These are phyloP conservation scores for Didymella arachidicola DNA, from an alignment of 2,329 filamentous ascomycete genomes.

Conservation along the genomic window DNA sequence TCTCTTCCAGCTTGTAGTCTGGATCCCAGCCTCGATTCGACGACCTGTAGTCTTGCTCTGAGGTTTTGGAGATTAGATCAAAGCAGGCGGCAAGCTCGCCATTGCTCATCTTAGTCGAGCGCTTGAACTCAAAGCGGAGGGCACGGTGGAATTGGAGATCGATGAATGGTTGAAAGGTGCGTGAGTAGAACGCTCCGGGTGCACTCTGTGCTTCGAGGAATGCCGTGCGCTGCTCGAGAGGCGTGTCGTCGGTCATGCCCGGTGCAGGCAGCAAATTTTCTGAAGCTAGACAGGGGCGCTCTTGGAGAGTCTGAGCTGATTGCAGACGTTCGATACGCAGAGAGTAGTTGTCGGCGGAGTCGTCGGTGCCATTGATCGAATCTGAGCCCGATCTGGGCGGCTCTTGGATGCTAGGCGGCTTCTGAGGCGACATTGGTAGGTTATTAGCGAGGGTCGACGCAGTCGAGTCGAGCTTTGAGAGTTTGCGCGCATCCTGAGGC, in stretches of 20 bases:
- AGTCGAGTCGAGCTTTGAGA: conserved; percentile 10
- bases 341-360: conserved; percentile 1
- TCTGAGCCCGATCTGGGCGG: not conserved
- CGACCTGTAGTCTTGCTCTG: conserved; percentile 67
- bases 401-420: not conserved
- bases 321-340: not conserved
- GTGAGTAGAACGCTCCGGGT: conserved; percentile 1
- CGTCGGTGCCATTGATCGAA: not conserved
- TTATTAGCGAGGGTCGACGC: conserved; percentile 4
- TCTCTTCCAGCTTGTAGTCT: conserved; percentile 68
- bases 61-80: conserved; percentile 68
- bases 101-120: conserved; percentile 40
- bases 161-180: conserved; percentile 7
- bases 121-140: conserved; percentile 33
- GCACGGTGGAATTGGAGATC: conserved; percentile 1
- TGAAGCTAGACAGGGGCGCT: not conserved
- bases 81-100: conserved; percentile 60
- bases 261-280: not conserved
- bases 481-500: conserved; percentile 8
- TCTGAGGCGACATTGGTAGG: not conserved
- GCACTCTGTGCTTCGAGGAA: conserved; percentile 11
- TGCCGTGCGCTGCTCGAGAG: conserved; percentile 7
- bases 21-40: conserved; percentile 71
- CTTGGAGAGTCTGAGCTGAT: not conserved
- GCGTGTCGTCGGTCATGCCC: conserved; percentile 1